Base-by-base conservation (phyloP, 192 early-diverging fungal species). In the Phlyctochytrium bullatum region DNA sequence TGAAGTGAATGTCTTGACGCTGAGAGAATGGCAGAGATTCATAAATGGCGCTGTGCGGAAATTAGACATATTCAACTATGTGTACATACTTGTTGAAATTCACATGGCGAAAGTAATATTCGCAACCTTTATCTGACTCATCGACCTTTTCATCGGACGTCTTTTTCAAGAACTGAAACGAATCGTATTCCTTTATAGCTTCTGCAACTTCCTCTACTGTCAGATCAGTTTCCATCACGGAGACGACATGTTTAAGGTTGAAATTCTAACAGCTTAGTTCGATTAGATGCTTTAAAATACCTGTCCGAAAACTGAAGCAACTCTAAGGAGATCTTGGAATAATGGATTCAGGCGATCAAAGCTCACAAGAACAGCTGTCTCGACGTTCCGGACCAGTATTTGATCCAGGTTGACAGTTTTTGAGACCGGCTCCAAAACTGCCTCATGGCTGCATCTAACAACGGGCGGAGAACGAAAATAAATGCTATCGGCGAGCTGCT, bases 21-120 rank as follows among this genome's bases (percentile, higher is more conserved):
- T 72, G 64, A 23, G 63, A 59, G 34, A 72, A 72, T 30, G 70
- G 70, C 56, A 65, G 70, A 3, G 70, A 72, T n/a, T 64, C 70
- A 40, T 72, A 72, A 52, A 72, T 72, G 14, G 70, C 65, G 30
- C 65, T 66, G 62, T 14, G n/a, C 20, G 6, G 40, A 20, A 47
- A 47, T 14, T 6, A 6, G 40, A 14, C 40, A 66, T 0, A n/a
- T 23, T 16, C 36, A 0, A 2, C 47, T 6, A 53, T 64, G 29
- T 27, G 24, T 17, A 25, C 25, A 12, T 27, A 66, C 65, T 58
- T 72, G 56, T 40, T 65, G 36, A 72, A 65, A 17, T 65, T n/a
- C 20, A 66, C 57, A 53, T 72, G 70, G 12, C 63, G 57, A 32
- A 72, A 72, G 24, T 34, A 72, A 30, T 66, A 72, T 50, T 52